A percentile compares a stretch with the other conserved stretches of the same genome.
phyloP scores from a whole-genome alignment of 2,329 filamentous ascomycete genomes.

The Penicillium sp. region DNA sequence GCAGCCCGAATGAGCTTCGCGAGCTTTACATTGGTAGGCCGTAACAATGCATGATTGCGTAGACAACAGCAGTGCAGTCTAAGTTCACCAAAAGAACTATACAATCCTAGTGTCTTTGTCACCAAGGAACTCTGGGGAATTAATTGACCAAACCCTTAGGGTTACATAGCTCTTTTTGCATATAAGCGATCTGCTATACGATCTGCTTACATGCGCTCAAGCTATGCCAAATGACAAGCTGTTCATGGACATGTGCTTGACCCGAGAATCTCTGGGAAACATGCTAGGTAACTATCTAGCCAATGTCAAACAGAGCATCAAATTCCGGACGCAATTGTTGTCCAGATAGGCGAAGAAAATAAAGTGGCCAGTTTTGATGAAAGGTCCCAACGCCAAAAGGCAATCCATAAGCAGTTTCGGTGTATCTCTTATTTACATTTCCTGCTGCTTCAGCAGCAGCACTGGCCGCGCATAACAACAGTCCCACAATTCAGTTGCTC shows the following conservation, averaged over 20 bases:
- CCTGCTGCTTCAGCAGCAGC: slow-evolving; percentile 29
- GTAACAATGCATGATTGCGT: neutral
- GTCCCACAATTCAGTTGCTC: slow-evolving; percentile 64
- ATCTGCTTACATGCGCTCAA: neutral
- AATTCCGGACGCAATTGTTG: neutral
- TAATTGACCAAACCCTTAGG: neutral
- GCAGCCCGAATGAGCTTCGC: neutral
- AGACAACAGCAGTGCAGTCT: neutral
- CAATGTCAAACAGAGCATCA: neutral
- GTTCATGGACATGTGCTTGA: neutral
- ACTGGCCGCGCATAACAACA: slow-evolving; percentile 25
- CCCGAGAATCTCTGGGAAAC: neutral
- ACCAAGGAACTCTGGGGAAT: neutral
- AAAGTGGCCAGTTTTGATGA: slow-evolving; percentile 11
- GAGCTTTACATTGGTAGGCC: neutral
- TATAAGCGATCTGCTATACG: neutral
- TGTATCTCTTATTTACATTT: slow-evolving; percentile 43
- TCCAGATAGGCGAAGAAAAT: neutral
- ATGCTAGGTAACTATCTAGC: neutral
- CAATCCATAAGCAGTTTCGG: slow-evolving; percentile 37
- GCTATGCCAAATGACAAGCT: neutral
- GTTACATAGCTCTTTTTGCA: neutral
- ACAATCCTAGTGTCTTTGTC: neutral
- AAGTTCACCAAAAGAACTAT: neutral
- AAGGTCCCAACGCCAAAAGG: slow-evolving; percentile 35